Conservation (phyloP, 768 basidiomycete genomes). For the Mycena leptocephala region DNA sequence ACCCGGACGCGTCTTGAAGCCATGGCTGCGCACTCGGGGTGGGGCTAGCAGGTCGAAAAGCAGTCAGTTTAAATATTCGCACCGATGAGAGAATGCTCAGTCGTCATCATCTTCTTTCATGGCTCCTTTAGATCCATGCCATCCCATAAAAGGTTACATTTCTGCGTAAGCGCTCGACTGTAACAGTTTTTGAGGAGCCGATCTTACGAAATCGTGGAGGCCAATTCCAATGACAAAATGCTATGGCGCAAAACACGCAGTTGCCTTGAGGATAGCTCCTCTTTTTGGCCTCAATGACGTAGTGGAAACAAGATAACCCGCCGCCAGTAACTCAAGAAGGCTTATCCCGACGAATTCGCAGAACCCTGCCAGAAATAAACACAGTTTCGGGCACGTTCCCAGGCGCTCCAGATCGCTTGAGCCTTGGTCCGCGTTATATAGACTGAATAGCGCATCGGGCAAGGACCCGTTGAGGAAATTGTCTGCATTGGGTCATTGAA, state of each 20-base stretch:
- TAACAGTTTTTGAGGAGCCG: not conserved
- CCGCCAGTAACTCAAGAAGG: not conserved
- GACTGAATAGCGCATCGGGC: not conserved
- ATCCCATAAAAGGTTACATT: constrained; percentile 18
- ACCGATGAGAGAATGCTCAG: constrained; percentile 3
- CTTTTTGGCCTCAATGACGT: constrained; percentile 10
- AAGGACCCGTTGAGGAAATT: not conserved
- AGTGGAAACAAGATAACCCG: constrained; percentile 10
- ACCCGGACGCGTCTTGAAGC: too few relatives aligned
- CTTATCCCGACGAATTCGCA: not conserved
- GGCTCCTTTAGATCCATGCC: constrained; percentile 9
- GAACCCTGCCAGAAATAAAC: constrained; percentile 12
- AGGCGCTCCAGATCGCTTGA: constrained; percentile 12
- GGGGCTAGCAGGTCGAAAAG: constrained; percentile 20
- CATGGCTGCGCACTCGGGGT: constrained; percentile 20
- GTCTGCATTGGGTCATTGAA: too few relatives aligned
- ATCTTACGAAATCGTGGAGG: constrained; percentile 13
- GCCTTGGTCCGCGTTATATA: not conserved
- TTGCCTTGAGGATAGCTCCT: constrained; percentile 15
- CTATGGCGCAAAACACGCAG: too few relatives aligned
- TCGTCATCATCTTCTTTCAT: not conserved
- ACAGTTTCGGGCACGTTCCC: not conserved
- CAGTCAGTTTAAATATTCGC: constrained; percentile 22
- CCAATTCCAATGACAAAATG: too few relatives aligned
- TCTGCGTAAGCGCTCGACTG: not conserved